phyloP scores from a whole-genome alignment of 2,329 filamentous ascomycete species.

The Ustulina deusta region DNA sequence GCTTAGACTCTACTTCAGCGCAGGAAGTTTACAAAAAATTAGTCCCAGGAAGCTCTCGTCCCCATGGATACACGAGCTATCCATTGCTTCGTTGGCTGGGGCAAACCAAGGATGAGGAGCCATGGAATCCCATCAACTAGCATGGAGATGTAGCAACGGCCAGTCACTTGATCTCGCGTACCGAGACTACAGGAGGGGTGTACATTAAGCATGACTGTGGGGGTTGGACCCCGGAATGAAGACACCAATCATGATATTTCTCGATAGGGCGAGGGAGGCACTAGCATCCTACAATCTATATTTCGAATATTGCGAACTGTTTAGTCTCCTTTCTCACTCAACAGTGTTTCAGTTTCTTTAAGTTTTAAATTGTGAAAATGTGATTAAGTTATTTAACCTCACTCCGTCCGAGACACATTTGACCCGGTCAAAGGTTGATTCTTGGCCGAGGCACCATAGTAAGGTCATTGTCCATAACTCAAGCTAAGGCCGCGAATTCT shows the following conservation, averaged over 20 bases:
- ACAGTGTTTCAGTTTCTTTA: too few species aligned
- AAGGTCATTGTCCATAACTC: too few species aligned
- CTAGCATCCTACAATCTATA: too few species aligned
- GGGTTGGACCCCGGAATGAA: background rate
- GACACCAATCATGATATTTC: background rate
- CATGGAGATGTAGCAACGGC: background rate
- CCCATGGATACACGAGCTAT: background rate
- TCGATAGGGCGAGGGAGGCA: background rate
- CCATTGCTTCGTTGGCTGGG: background rate
- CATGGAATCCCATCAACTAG: background rate
- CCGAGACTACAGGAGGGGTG: background rate
- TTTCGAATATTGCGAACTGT: too few species aligned
- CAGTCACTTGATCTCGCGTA: background rate
- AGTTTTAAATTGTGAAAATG: too few species aligned
- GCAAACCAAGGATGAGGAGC: background rate
- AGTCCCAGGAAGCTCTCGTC: background rate
- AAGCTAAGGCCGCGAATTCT: too few species aligned
- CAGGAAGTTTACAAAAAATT: background rate
- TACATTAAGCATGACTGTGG: background rate
- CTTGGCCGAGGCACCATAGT: too few species aligned
- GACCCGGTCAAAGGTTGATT: too few species aligned
- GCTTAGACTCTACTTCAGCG: background rate
- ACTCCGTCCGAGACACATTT: too few species aligned
- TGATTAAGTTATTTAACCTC: too few species aligned
- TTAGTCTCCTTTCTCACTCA: too few species aligned